phyloP scores from a whole-genome alignment of 208 protist species.

The Acanthamoeba lenticulata region DNA sequence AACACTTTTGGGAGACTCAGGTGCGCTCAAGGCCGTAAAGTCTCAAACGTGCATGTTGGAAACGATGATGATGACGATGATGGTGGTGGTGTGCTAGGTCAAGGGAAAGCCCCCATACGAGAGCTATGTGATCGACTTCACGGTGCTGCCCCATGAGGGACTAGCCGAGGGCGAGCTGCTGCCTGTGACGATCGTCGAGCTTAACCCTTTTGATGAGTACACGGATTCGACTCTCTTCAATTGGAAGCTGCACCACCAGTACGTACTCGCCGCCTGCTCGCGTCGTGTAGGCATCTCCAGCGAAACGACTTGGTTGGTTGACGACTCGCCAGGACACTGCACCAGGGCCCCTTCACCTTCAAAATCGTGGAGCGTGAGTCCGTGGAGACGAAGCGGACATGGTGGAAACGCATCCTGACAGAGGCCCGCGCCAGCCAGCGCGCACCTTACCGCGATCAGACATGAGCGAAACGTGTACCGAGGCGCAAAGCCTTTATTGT shows the following conservation, averaged over 20 bases:
- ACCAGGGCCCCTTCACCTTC: constrained; percentile 45
- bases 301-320: too few species aligned
- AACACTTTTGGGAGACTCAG: constrained; percentile 51
- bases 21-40: too few species aligned
- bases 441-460: neutral
- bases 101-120: constrained; percentile 56
- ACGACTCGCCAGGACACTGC: neutral
- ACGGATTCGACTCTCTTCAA: constrained; percentile 58
- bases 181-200: constrained; percentile 47
- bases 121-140: constrained; percentile 65
- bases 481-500: too few species aligned
- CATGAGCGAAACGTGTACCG: neutral
- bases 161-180: constrained; percentile 4
- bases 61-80: neutral
- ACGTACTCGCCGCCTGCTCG: neutral
- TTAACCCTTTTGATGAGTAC: constrained; percentile 65
- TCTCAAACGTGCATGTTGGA: too few species aligned
- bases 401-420: constrained; percentile 54
- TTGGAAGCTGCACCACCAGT: constrained; percentile 59
- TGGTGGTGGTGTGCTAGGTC: constrained; percentile 12
- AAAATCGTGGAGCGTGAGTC: constrained; percentile 11
- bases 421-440: neutral
- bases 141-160: neutral
- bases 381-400: constrained; percentile 1
- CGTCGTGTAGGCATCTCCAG: neutral